Conservation (phyloP, 1,284 basidiomycete species). For the Pholiota adiposa region DNA sequence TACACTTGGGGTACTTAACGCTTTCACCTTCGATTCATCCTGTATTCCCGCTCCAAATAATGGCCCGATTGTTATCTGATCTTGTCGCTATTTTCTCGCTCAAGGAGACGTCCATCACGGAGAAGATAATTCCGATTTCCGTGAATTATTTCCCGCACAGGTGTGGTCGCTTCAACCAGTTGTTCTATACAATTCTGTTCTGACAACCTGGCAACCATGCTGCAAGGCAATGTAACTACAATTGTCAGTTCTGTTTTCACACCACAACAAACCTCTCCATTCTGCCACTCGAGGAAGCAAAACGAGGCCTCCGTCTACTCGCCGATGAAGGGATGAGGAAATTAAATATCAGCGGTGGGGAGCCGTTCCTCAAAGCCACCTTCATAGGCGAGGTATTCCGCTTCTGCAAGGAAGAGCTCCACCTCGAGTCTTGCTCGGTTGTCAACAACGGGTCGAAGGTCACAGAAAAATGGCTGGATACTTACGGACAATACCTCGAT, state of each 20-base stretch:
- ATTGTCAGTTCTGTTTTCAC: constrained; percentile 45
- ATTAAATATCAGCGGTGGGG: constrained; percentile 47
- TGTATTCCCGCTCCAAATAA: not conserved
- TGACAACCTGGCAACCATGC: not conserved
- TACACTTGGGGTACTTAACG: not conserved
- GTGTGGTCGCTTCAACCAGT: not conserved
- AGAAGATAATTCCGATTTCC: constrained; percentile 14
- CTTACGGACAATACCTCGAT: not conserved
- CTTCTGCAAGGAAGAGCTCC: constrained; percentile 44
- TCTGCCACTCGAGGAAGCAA: constrained; percentile 40
- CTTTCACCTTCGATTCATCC: not conserved
- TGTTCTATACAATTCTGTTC: not conserved
- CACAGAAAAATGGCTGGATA: constrained; percentile 1
- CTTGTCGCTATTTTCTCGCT: not conserved
- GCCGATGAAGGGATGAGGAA: constrained; percentile 43
- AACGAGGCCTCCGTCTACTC: constrained; percentile 40
- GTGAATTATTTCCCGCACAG: constrained; percentile 25
- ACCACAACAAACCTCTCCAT: constrained; percentile 40
- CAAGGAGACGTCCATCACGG: not conserved
- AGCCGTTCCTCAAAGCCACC: constrained; percentile 44
- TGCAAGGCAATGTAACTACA: constrained; percentile 33
- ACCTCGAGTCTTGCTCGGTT: constrained; percentile 38
- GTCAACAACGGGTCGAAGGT: not conserved
- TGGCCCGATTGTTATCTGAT: not conserved
- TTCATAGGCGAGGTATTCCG: constrained; percentile 43